A percentile compares a stretch with the other conserved stretches of the same genome.
These are phyloP conservation scores for Penicillium tannophilum DNA, from an alignment of 495 filamentous ascomycete genomes.

Conservation along the genomic window DNA sequence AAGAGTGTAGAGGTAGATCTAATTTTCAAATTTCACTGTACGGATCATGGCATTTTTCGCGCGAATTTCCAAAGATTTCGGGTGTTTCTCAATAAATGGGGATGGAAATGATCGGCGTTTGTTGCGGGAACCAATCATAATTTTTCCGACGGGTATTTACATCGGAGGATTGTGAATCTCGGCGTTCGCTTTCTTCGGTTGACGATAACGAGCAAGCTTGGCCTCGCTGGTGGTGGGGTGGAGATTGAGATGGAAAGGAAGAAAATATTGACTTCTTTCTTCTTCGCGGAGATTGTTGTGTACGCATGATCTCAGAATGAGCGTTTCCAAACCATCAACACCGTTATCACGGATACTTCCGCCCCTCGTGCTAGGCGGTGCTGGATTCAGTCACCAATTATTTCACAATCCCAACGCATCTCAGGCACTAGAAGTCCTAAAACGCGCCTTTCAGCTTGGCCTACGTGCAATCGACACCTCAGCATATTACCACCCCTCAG, in stretches of 20 bases:
- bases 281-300: neutral
- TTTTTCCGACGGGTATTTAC: constrained; percentile 23
- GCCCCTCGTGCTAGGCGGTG: constrained; percentile 72
- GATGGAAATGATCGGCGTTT: constrained; percentile 4
- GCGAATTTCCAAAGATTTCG: neutral
- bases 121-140: constrained; percentile 7
- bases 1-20: too few species aligned
- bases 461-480: constrained; percentile 85
- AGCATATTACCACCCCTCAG: constrained; percentile 89
- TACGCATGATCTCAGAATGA: constrained; percentile 11
- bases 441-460: constrained; percentile 67
- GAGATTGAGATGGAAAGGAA: neutral
- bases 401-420: constrained; percentile 66
- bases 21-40: too few species aligned
- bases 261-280: neutral
- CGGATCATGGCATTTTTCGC: too few species aligned
- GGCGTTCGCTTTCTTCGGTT: neutral
- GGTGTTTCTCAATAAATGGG: neutral
- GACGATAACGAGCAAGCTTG: neutral
- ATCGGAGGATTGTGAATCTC: constrained; percentile 9
- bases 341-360: constrained; percentile 23
- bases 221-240: neutral
- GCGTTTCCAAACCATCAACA: neutral
- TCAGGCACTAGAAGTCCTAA: constrained; percentile 69
- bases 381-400: constrained; percentile 86